Conservation (phyloP, 345 rosid species). For the Turritis glabra region DNA sequence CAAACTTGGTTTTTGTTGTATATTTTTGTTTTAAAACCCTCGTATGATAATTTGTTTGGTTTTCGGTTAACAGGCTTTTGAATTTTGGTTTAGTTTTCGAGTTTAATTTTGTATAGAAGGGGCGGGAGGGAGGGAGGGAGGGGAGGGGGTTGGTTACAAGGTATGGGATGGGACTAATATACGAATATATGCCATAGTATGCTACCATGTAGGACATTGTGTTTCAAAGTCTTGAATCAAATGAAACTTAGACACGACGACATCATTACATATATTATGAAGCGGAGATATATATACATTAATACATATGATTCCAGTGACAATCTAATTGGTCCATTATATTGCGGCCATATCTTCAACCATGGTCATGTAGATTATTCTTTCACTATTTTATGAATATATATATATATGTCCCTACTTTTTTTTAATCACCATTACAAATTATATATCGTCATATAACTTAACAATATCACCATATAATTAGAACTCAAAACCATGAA, state of each 20-base stretch:
- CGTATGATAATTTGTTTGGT: neutral
- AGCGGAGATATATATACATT: neutral
- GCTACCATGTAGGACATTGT: constrained; percentile 25
- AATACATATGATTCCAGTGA: neutral
- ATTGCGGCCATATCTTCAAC: constrained; percentile 22
- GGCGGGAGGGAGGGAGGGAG: no score
- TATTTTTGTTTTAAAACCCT: no score
- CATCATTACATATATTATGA: neutral
- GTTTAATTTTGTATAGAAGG: no score
- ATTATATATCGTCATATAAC: neutral
- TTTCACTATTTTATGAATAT: no score
- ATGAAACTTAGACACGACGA: constrained; percentile 15
- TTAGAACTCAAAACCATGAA: neutral
- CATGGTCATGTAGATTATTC: neutral
- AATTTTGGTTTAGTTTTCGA: neutral
- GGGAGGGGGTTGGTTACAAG: no score
- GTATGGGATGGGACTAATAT: constrained; percentile 1
- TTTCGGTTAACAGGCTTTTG: neutral
- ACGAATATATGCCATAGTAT: constrained; percentile 10
- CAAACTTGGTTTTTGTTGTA: no score
- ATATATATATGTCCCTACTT: neutral
- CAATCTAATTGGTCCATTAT: constrained; percentile 20
- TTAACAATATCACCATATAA: neutral
- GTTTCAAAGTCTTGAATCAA: constrained; percentile 15
- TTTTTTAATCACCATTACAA: neutral